Conservation (phyloP, 257 asterid species). For the Vinca minor region DNA sequence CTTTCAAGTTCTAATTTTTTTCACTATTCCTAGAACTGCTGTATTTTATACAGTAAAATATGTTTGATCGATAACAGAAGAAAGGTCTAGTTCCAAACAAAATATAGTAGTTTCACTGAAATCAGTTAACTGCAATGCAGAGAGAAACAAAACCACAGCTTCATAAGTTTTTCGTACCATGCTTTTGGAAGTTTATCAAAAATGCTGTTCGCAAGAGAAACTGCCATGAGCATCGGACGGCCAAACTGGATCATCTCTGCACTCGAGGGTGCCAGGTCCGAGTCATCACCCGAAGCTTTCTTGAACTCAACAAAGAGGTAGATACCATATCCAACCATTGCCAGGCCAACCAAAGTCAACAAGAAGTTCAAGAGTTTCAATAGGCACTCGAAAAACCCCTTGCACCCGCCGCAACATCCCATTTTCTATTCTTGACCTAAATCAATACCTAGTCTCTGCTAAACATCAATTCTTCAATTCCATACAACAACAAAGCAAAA, state of each 20-base stretch:
- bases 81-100: not conserved
- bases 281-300: slow-evolving; percentile 36
- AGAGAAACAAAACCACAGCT: not conserved
- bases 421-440: slow-evolving; percentile 25
- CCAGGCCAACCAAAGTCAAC: slow-evolving; percentile 67
- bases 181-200: slow-evolving; percentile 92
- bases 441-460: slow-evolving; percentile 14
- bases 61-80: not conserved
- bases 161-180: slow-evolving; percentile 39
- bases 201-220: slow-evolving; percentile 53
- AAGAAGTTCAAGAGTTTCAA: slow-evolving; percentile 74
- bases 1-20: not conserved
- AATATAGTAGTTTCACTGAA: not conserved
- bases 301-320: slow-evolving; percentile 73
- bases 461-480: slow-evolving; percentile 22
- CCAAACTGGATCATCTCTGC: slow-evolving; percentile 58
- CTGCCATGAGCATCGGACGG: slow-evolving; percentile 80
- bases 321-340: slow-evolving; percentile 80
- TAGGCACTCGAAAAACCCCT: slow-evolving; percentile 72
- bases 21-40: not conserved
- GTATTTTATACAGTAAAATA: not conserved
- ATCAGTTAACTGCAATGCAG: not conserved
- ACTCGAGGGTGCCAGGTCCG: slow-evolving; percentile 37
- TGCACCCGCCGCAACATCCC: slow-evolving; percentile 67
- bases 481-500: slow-evolving; percentile 18